Evolutionary conservation across 257 asterid species (phyloP), one percentile per base, ranked within the genome.

Genomic region (Solanum microdontum): DNA sequence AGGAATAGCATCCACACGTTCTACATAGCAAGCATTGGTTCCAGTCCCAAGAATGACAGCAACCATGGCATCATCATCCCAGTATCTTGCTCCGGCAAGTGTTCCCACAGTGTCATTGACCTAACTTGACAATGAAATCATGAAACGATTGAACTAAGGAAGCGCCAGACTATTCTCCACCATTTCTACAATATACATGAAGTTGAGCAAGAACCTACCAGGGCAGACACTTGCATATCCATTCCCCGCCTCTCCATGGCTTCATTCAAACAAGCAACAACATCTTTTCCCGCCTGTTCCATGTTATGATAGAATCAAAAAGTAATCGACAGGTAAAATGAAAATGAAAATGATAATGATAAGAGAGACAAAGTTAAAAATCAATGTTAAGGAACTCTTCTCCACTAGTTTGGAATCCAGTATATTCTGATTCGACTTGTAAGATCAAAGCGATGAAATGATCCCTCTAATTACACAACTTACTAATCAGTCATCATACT

Each of bases 21-120:
- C 98, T 19, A 94, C 93, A 14, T 94, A 95, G 90, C 96, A 94
- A 45, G 98, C 98, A 58, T 95, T 95, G 14, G 98, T 93, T 87
- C 98, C 97, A 1, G 97, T 94, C 86, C 97, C 97, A 34, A 95
- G 93, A 91, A 94, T 93, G 88, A 95, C 95, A 1, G 98, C 96
- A 85, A 94, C 96, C 97, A 93, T 91, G 37, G 94, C 98, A 89
- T 95, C 94, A 36, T 92, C 89, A 39, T 94, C 98, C 97, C 98
- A 93, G 89, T 93, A 94, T 90, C 93, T 91, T 37, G 98, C 96
- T 64, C 98, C 95, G 23, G 97, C 98, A 51, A 94, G 93, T 30
- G 98, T 93, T 58, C 93, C 98, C 83, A 94, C 98, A n/a, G 97
- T 87, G 73, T 95, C 98, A 80, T 94, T 95, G 76, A 94, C 98